Base-by-base conservation (phyloP, 2,329 filamentous ascomycete species). In the Fusarium fracticaudum region DNA sequence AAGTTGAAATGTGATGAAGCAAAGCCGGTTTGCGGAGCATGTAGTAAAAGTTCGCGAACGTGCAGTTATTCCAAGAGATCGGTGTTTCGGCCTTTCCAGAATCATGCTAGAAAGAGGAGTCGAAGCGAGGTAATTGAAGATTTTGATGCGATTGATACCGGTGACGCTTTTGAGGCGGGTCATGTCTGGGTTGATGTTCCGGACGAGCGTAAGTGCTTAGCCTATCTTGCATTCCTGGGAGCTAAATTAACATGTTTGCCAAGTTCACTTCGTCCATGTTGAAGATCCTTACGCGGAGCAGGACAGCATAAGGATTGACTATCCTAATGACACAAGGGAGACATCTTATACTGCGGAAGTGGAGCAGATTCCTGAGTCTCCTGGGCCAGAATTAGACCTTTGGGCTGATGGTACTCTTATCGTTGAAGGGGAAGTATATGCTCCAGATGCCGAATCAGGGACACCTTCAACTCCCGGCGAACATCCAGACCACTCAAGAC, bases 1-100 rank as follows among this genome's bases (percentile, higher is more conserved):
- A 80, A 79, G 22, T 6, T 80, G 6, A 80, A 79, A 41, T 80
- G 78, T 10, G 74, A 80, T 41, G 76, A 80, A 35, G 45, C 22
- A 1, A 77, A 73, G 8, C 78, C 78, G 0, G 22, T 65, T 1
- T 79, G 78, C 26, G 71, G 76, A 15, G 68, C 67, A 5, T 79
- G 77, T 24, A 33, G 37, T 13, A 78, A 74, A 22, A 64, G 73
- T 18, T 66, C 54, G 2, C 61, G 76, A 10, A 22, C 44, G 1
- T 78, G 76, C 20, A 67, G 48, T 33, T 78, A 78, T 14, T 45
- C 54, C 12, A 62, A 67, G 22, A 64, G 72, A 44, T 74, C 70
- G 3, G 35, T 76, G 2, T 78, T 78, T 60, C 72, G 76, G 11
- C 69, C 57, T 0, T 73, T 73, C 5, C 64, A 77, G 8, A 66